Percentiles rank a stretch among this genome's conserved stretches.
phyloP scores from a whole-genome alignment of 2,329 filamentous ascomycete species.

The Celoporthe dispersa region DNA sequence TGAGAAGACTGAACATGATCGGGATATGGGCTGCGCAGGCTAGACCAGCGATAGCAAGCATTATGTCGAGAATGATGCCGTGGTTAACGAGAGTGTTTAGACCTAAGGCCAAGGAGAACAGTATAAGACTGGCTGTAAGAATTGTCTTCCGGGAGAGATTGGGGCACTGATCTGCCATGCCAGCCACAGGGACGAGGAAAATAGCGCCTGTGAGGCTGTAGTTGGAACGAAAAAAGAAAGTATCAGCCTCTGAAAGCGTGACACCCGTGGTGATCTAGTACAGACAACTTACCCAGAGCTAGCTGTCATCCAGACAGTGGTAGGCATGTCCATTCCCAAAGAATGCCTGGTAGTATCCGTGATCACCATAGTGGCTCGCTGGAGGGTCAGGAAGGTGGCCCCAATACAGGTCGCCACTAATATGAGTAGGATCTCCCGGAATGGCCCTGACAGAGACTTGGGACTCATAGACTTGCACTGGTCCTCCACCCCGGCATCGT shows the following conservation, averaged over 20 bases:
- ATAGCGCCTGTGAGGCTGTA: slow-evolving; percentile 12
- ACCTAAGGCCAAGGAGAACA: slow-evolving; percentile 37
- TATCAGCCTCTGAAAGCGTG: not conserved
- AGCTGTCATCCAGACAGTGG: slow-evolving; percentile 13
- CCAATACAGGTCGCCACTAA: slow-evolving; percentile 12
- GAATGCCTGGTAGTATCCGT: slow-evolving; percentile 15
- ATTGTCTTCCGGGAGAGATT: slow-evolving; percentile 36
- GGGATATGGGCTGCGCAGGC: slow-evolving; percentile 41
- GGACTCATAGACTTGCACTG: slow-evolving; percentile 5
- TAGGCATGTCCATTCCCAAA: slow-evolving; percentile 8
- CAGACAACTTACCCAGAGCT: not conserved
- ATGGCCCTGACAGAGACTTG: not conserved
- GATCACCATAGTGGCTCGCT: slow-evolving; percentile 16
- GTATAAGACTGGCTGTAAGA: slow-evolving; percentile 36
- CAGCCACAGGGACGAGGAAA: slow-evolving; percentile 15
- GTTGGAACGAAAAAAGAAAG: not conserved
- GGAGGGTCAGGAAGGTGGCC: slow-evolving; percentile 11
- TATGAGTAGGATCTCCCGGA: slow-evolving; percentile 14
- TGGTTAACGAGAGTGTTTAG: slow-evolving; percentile 36
- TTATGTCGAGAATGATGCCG: slow-evolving; percentile 38
- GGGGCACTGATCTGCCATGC: slow-evolving; percentile 5
- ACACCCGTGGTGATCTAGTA: not conserved
- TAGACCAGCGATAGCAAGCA: slow-evolving; percentile 39
- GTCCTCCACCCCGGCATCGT: not conserved
- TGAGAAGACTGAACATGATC: slow-evolving; percentile 39